Conservation (phyloP, 2,329 filamentous ascomycete genomes). For the Ceratocystis lukuohia region DNA sequence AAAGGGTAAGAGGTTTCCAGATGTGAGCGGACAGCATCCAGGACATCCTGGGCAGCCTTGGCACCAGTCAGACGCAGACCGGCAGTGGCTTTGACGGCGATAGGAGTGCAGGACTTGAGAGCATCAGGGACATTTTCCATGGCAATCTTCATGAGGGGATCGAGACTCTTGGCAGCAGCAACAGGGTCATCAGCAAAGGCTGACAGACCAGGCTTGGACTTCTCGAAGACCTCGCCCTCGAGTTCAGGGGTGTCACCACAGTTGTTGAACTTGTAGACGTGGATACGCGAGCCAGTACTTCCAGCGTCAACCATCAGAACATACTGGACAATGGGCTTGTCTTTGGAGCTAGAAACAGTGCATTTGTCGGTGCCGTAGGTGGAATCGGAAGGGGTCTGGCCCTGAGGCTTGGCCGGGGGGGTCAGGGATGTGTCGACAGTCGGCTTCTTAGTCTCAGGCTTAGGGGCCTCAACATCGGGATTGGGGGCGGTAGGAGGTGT, state of each 20-base stretch:
- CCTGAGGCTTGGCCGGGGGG: conserved; percentile 23
- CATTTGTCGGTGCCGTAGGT: conserved; percentile 61
- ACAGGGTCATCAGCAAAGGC: conserved; percentile 77
- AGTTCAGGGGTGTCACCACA: conserved; percentile 89
- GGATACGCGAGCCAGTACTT: conserved; percentile 93
- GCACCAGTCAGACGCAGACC: conserved; percentile 76
- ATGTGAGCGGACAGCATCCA: conserved; percentile 69
- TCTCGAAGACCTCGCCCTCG: conserved; percentile 83
- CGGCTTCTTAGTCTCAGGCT: conserved; percentile 13
- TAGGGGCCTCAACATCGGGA: conserved; percentile 1
- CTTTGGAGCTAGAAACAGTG: conserved; percentile 66
- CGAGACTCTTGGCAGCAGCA: conserved; percentile 78
- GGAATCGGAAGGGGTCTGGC: conserved; percentile 44
- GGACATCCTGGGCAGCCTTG: conserved; percentile 68
- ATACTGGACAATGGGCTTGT: conserved; percentile 92
- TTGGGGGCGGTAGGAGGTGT: conserved; percentile 16
- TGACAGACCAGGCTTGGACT: conserved; percentile 81
- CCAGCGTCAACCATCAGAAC: conserved; percentile 98
- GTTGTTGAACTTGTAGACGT: conserved; percentile 95
- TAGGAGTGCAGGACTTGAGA: conserved; percentile 78
- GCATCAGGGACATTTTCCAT: conserved; percentile 73
- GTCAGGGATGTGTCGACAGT: conserved; percentile 4
- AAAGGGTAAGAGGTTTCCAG: conserved; percentile 88
- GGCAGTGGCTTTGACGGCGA: conserved; percentile 97
- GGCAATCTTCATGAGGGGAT: conserved; percentile 75